phyloP scores from a whole-genome alignment of 2,329 filamentous ascomycete species.

The Penicillium sp. region DNA sequence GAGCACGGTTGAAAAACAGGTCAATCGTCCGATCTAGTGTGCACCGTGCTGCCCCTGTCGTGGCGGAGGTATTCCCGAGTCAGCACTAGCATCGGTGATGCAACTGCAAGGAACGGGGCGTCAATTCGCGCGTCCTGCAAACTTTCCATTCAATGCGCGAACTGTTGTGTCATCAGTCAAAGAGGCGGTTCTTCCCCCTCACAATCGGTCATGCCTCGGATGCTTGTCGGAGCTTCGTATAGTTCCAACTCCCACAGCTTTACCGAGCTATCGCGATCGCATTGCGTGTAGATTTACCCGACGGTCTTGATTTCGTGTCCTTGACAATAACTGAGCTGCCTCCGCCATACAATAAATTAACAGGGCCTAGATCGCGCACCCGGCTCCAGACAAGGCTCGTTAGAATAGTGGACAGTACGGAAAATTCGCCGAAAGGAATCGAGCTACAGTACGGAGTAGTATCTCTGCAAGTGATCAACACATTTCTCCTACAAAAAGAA shows the following conservation, averaged over 20 bases:
- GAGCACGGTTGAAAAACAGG: not conserved
- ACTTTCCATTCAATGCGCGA: conserved; percentile 2
- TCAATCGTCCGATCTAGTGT: conserved; percentile 11
- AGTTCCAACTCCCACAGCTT: not conserved
- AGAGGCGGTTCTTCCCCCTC: too few species aligned
- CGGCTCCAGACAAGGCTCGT: conserved; percentile 8
- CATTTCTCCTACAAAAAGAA: not conserved
- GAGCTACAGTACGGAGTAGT: too few species aligned
- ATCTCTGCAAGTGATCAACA: conserved; percentile 9
- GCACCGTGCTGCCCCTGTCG: conserved; percentile 8
- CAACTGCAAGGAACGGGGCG: conserved; percentile 13
- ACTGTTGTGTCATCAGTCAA: not conserved
- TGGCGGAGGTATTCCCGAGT: conserved; percentile 19
- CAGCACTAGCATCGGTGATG: conserved; percentile 20
- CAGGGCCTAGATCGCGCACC: conserved; percentile 13
- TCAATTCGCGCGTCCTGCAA: not conserved
- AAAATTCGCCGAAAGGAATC: conserved; percentile 4
- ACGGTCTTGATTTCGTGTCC: not conserved
- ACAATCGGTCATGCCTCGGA: not conserved
- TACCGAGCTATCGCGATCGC: not conserved
- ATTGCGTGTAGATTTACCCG: not conserved
- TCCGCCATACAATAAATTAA: not conserved
- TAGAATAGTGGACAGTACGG: conserved; percentile 15
- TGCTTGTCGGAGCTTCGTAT: too few species aligned
- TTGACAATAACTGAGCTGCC: not conserved